Percentiles rank a stretch among this genome's conserved stretches.
phyloP scores from a whole-genome alignment of 768 basidiomycete species.

The Tricholoma saponaceum region DNA sequence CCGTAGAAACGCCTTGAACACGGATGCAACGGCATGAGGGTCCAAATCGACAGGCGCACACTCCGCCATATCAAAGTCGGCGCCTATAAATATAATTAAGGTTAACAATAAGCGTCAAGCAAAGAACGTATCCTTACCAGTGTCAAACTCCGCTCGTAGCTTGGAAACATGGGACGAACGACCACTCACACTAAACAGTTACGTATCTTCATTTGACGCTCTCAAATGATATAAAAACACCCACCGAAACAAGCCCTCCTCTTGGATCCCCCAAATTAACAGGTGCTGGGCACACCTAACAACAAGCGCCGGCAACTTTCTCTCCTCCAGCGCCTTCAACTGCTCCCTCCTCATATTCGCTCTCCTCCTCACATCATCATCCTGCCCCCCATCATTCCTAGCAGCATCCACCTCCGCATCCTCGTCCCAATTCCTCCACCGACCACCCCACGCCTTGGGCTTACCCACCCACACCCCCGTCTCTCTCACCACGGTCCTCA shows the following conservation, averaged over 20 bases:
- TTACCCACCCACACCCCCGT: slow-evolving; percentile 42
- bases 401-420: slow-evolving; percentile 11
- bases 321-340: slow-evolving; percentile 39
- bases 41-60: slow-evolving; percentile 85
- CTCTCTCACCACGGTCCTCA: slow-evolving; percentile 51
- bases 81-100: slow-evolving; percentile 43
- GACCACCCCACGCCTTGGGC: slow-evolving; percentile 14
- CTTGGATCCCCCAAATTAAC: slow-evolving; percentile 77
- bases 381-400: slow-evolving; percentile 14
- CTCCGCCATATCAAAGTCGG: slow-evolving; percentile 79
- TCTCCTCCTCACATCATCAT: slow-evolving; percentile 4
- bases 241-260: slow-evolving; percentile 84
- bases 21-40: slow-evolving; percentile 88
- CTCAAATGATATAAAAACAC: slow-evolving; percentile 27
- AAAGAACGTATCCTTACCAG: slow-evolving; percentile 36
- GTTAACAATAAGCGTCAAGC: slow-evolving; percentile 9
- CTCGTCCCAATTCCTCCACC: slow-evolving; percentile 22
- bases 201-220: slow-evolving; percentile 1
- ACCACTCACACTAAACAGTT: slow-evolving; percentile 64
- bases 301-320: slow-evolving; percentile 69
- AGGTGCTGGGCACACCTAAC: slow-evolving; percentile 82
- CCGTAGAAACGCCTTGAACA: slow-evolving; percentile 90
- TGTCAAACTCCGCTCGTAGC: slow-evolving; percentile 78
- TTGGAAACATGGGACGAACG: slow-evolving; percentile 76
- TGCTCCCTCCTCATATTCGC: slow-evolving; percentile 20